Evolutionary conservation across 768 basidiomycete species (phyloP).

Genomic region (Kwoniella sp.): DNA sequence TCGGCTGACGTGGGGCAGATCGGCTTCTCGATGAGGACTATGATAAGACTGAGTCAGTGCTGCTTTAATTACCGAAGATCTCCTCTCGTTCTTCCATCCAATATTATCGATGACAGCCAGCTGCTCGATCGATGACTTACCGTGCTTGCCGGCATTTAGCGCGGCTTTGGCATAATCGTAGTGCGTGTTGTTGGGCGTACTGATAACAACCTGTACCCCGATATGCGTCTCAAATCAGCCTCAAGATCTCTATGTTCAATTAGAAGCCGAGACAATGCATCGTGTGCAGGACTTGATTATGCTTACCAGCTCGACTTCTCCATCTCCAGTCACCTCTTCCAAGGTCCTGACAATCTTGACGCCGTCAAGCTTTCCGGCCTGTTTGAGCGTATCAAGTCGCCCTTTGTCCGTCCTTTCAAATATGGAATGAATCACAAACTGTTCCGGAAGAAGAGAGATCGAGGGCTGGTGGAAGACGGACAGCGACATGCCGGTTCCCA

Average conservation of each 20-base stretch:
- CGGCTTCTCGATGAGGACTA: conserved; percentile 51
- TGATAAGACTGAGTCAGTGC: too few species aligned
- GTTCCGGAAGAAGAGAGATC: conserved; percentile 60
- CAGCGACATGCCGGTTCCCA: conserved; percentile 75
- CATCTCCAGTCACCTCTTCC: conserved; percentile 36
- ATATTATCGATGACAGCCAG: too few species aligned
- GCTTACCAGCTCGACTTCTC: conserved; percentile 51
- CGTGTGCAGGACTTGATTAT: too few species aligned
- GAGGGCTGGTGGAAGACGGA: conserved; percentile 81
- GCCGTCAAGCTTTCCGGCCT: conserved; percentile 8
- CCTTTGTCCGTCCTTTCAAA: conserved; percentile 61
- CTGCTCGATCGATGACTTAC: conserved; percentile 31
- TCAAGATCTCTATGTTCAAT: too few species aligned
- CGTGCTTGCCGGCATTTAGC: conserved; percentile 42
- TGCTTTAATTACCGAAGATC: too few species aligned
- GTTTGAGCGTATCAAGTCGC: conserved; percentile 5
- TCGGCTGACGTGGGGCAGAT: conserved; percentile 37
- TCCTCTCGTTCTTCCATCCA: too few species aligned
- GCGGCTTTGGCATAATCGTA: conserved; percentile 34
- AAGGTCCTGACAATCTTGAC: conserved; percentile 40
- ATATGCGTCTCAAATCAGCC: not conserved
- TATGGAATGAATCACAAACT: conserved; percentile 55
- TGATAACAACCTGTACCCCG: conserved; percentile 57
- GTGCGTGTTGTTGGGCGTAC: conserved; percentile 46
- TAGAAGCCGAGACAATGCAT: too few species aligned